These are phyloP conservation scores for Aureobasidium musti DNA, from an alignment of 2,329 filamentous ascomycete species.

Conservation along the genomic window DNA sequence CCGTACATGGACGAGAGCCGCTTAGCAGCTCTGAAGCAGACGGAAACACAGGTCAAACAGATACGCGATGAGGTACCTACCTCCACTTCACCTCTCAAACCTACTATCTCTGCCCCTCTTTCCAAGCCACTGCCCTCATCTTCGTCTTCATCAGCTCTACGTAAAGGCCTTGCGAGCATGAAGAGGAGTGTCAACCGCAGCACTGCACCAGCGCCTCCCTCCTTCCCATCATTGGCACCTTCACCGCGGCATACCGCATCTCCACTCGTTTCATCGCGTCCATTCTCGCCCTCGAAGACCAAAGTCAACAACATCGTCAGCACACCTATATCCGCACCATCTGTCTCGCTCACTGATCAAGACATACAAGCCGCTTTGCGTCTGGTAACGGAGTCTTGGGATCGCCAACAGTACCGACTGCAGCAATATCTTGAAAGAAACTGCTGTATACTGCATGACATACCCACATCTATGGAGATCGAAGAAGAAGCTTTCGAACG, in stretches of 20 bases:
- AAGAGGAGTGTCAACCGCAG: constrained; percentile 38
- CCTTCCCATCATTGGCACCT: constrained; percentile 34
- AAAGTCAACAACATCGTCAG: constrained; percentile 33
- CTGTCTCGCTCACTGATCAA: constrained; percentile 47
- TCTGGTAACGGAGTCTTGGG: constrained; percentile 54
- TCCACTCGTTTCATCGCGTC: constrained; percentile 35
- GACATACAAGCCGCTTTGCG: constrained; percentile 53
- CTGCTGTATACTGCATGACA: constrained; percentile 48
- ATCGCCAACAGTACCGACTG: constrained; percentile 51
- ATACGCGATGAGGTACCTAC: constrained; percentile 47
- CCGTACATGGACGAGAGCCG: constrained; percentile 65
- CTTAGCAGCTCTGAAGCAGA: constrained; percentile 60
- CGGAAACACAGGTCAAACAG: constrained; percentile 58
- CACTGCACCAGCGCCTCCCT: constrained; percentile 38
- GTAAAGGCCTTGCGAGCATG: constrained; percentile 39
- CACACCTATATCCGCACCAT: constrained; percentile 34
- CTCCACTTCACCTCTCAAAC: constrained; percentile 30
- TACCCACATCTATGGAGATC: constrained; percentile 48
- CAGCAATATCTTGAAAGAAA: constrained; percentile 53
- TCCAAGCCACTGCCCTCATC: constrained; percentile 11
- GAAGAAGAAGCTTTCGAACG: constrained; percentile 52
- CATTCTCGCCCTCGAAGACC: constrained; percentile 30
- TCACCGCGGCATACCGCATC: constrained; percentile 23
- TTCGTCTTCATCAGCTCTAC: constrained; percentile 31
- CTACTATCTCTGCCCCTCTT: constrained; percentile 31